Evolutionary conservation across 2,329 filamentous ascomycete species (phyloP).

Genomic region (Ophiostoma piceae): DNA sequence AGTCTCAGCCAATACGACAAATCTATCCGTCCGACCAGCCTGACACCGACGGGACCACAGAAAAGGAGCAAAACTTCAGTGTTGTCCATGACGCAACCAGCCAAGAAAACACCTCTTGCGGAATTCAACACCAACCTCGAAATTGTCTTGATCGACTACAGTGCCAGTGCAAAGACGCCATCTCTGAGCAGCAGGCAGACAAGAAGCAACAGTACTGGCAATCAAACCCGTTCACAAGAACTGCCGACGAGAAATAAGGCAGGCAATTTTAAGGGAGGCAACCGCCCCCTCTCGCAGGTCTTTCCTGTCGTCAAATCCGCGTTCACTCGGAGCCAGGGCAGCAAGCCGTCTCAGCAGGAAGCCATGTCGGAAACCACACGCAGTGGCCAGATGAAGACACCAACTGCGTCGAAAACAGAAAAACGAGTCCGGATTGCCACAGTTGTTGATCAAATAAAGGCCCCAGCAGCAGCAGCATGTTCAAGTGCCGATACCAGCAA

Average conservation of each 20-base stretch:
- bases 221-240: conserved; percentile 19
- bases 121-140: conserved; percentile 23
- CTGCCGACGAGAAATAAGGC: conserved; percentile 7
- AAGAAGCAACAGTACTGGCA: conserved; percentile 9
- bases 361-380: neutral
- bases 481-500: neutral
- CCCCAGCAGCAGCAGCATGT: neutral
- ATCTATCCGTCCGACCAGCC: neutral
- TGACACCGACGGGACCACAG: neutral
- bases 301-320: conserved; percentile 25
- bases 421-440: neutral
- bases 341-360: conserved; percentile 7
- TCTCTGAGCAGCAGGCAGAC: conserved; percentile 16
- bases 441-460: neutral
- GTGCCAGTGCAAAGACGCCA: neutral
- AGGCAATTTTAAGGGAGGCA: neutral
- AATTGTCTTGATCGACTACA: conserved; percentile 12
- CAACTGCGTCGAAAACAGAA: too few relatives aligned
- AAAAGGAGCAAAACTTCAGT: neutral
- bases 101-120: conserved; percentile 12
- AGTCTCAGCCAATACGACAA: neutral
- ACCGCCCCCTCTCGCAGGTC: conserved; percentile 23
- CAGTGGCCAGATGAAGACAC: neutral
- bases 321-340: neutral
- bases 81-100: neutral